Evolutionary conservation across 1,139 yeast genomes (phyloP).

Genomic region (Yamadazyma atmosphaerica): DNA sequence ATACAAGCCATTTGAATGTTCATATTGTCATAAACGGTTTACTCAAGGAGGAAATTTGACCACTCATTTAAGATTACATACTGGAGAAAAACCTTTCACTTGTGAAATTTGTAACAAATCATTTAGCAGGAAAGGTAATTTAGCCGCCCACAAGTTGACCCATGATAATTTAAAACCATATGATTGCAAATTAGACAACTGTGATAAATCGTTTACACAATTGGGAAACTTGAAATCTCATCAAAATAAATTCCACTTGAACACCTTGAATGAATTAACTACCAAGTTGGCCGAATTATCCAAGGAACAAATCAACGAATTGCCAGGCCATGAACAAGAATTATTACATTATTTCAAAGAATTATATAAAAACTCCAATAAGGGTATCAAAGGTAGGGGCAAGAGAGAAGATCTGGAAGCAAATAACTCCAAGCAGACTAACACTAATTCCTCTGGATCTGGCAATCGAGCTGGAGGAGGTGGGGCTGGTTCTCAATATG

Average conservation of each 20-base stretch:
- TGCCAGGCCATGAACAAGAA: conserved; percentile 66
- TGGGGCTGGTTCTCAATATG: background rate
- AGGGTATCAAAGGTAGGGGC: conserved; percentile 91
- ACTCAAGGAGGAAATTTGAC: conserved; percentile 92
- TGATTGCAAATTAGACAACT: conserved; percentile 75
- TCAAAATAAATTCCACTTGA: conserved; percentile 83
- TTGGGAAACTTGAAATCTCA: conserved; percentile 91
- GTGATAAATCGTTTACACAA: conserved; percentile 87
- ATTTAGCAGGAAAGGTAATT: conserved; percentile 86
- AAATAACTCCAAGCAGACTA: no score
- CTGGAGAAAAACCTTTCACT: conserved; percentile 86
- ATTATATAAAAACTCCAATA: conserved; percentile 80
- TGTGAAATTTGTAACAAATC: conserved; percentile 73
- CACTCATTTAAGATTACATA: conserved; percentile 84
- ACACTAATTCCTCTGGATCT: background rate
- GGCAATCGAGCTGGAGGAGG: background rate
- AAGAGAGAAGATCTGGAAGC: conserved; percentile 32
- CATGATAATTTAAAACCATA: conserved; percentile 80
- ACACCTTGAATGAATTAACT: conserved; percentile 66
- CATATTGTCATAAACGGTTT: conserved; percentile 75
- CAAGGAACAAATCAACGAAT: conserved; percentile 44
- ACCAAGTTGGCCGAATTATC: conserved; percentile 59
- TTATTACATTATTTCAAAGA: conserved; percentile 75
- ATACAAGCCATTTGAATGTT: conserved; percentile 76
- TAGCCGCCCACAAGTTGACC: conserved; percentile 81